Base-by-base conservation (phyloP, 2,329 filamentous ascomycete genomes). In the Talaromyces sp. region DNA sequence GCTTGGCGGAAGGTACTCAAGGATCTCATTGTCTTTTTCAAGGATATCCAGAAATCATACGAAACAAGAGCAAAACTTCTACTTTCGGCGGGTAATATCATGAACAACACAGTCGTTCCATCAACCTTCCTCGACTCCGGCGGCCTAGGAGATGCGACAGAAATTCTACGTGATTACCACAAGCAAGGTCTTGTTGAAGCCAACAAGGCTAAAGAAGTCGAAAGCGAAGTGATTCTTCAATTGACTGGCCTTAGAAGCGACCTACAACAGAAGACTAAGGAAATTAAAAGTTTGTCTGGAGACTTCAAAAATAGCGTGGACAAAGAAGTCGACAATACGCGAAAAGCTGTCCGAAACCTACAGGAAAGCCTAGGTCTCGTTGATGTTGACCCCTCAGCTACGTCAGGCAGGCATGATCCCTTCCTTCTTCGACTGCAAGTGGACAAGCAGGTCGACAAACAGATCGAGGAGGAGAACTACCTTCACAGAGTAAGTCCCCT, bases 301-400 rank as follows among this genome's bases (percentile, higher is more conserved):
- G 95, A 99, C 77, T 99, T 99, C 80, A 97, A 97, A 80, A 99
- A 97, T 75, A 91, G 90, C 0, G 93, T 99, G 10, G 92, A 97
- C 31, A 97, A 94, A 80, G 95, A 98, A 78, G 94, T 96, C 82
- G 93, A 97, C 22, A 82, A 78, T 19, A 97, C 95, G 0, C 86
- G 89, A 67, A 92, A 88, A 75, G 89, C 90, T 17, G 91, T 98
- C 31, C 88, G 89, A 62, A 84, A 87, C 37, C 82, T 97, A n/a
- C 89, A 95, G 69, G 93, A 97, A 66, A 86, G 90, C 1, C 80
- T 99, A 37, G 89, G 90, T 17, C 86, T 92, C 70, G 89, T 89
- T 49, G 93, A 97, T 73, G 82, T 90, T 17, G 93, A 97, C 74
- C 85, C 91, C 1, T 84, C 89, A 2, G 79, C 86, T 58, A 90